phyloP scores from a whole-genome alignment of 2,329 filamentous ascomycete species.

The Stemphylium vesicarium region DNA sequence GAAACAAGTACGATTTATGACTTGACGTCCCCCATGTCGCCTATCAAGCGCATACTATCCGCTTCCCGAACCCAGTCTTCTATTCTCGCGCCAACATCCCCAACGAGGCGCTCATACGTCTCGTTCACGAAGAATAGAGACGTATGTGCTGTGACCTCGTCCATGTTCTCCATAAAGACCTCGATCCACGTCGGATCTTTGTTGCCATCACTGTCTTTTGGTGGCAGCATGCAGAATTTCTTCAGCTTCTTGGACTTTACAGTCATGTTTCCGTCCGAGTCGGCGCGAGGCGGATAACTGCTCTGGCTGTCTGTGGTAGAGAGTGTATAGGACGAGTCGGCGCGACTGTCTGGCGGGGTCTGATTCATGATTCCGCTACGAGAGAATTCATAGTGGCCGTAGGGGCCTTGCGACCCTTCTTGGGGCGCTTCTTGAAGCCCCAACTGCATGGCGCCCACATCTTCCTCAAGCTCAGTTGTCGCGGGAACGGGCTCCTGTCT shows the following conservation, averaged over 20 bases:
- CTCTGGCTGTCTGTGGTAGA: slow-evolving; percentile 25
- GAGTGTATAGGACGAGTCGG: slow-evolving; percentile 27
- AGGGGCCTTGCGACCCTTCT: slow-evolving; percentile 19
- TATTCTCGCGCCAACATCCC: slow-evolving; percentile 72
- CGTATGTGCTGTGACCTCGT: slow-evolving; percentile 86
- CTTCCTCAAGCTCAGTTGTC: slow-evolving; percentile 24
- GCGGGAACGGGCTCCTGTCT: slow-evolving; percentile 4
- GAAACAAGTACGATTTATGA: neutral
- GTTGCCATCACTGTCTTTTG: slow-evolving; percentile 62
- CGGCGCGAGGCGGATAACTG: neutral
- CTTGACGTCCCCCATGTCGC: slow-evolving; percentile 28
- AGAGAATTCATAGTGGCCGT: slow-evolving; percentile 41
- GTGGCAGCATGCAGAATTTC: slow-evolving; percentile 80
- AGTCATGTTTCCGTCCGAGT: slow-evolving; percentile 10
- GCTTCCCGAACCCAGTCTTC: slow-evolving; percentile 74
- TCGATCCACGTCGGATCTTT: slow-evolving; percentile 77
- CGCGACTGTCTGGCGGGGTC: slow-evolving; percentile 30
- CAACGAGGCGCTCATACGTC: slow-evolving; percentile 78
- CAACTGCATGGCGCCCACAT: slow-evolving; percentile 30
- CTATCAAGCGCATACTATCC: slow-evolving; percentile 41
- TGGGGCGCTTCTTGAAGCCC: slow-evolving; percentile 7
- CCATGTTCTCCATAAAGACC: slow-evolving; percentile 81
- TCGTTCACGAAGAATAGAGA: slow-evolving; percentile 76
- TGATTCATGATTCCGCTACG: slow-evolving; percentile 39
- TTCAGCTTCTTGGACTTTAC: slow-evolving; percentile 61